Evolutionary conservation across 257 asterid genomes (phyloP).

Genomic region (Rehmannia glutinosa): DNA sequence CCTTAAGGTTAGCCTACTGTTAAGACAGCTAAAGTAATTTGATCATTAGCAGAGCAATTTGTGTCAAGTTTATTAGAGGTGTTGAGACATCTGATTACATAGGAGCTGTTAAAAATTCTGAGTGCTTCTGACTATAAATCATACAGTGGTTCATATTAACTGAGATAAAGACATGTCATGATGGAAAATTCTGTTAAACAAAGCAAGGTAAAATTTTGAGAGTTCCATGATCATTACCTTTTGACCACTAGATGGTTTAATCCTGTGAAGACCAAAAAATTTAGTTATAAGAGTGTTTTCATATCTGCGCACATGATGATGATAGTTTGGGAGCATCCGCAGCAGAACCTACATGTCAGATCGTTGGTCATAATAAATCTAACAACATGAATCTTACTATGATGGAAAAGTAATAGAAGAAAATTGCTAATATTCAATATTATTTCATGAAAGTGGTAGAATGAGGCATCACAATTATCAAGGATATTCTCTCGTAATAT

Average conservation of each 20-base stretch:
- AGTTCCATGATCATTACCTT: constrained; percentile 83
- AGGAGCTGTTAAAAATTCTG: no score
- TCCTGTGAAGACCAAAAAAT: constrained; percentile 98
- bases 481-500: no score
- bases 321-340: constrained; percentile 93
- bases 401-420: no score
- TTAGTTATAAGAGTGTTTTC: constrained; percentile 93
- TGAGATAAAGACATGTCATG: neutral
- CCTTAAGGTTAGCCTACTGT: constrained; percentile 4
- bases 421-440: no score
- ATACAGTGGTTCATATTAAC: no score
- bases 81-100: no score
- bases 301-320: constrained; percentile 61
- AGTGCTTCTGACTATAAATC: no score
- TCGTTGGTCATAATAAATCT: constrained; percentile 13
- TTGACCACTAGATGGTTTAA: constrained; percentile 91
- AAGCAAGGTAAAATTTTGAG: neutral
- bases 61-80: no score
- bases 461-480: neutral
- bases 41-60: no score
- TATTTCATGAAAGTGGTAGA: neutral
- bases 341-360: constrained; percentile 66
- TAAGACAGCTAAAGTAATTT: no score
- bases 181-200: neutral
- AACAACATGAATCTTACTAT: neutral